Percentiles rank a stretch among this genome's conserved stretches.
Conservation (phyloP, 345 rosid species). For the Euphorbia pulcherrima region DNA sequence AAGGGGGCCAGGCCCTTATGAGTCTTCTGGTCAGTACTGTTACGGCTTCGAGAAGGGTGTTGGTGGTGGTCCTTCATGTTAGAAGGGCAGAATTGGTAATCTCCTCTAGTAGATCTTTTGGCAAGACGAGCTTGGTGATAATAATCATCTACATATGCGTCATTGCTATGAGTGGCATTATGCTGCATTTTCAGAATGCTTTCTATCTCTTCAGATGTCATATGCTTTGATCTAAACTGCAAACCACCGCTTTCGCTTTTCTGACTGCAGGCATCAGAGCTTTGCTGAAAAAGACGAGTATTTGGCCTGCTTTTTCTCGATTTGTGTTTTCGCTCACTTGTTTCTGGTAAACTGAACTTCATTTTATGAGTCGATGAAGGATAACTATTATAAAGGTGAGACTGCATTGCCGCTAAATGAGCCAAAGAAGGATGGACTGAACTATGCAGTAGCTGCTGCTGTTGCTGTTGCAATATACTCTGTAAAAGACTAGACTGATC, state of each 20-base stretch:
- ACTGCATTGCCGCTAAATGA: slow-evolving; percentile 64
- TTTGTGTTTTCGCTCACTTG: slow-evolving; percentile 64
- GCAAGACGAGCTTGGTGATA: slow-evolving; percentile 92
- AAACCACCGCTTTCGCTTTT: slow-evolving; percentile 67
- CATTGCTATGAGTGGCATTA: slow-evolving; percentile 70
- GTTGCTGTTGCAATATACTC: slow-evolving; percentile 66
- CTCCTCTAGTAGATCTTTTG: slow-evolving; percentile 47
- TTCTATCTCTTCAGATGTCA: slow-evolving; percentile 94
- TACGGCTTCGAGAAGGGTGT: slow-evolving; percentile 69
- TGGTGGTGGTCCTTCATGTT: slow-evolving; percentile 81
- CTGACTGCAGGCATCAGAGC: slow-evolving; percentile 68
- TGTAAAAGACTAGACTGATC: slow-evolving; percentile 64
- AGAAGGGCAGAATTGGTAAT: slow-evolving; percentile 66
- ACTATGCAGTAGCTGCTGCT: slow-evolving; percentile 54
- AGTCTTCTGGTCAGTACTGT: slow-evolving; percentile 55
- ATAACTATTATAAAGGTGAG: slow-evolving; percentile 56
- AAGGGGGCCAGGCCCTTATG: slow-evolving; percentile 64
- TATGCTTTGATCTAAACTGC: slow-evolving; percentile 83
- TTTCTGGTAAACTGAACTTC: slow-evolving; percentile 51
- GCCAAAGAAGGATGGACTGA: slow-evolving; percentile 59
- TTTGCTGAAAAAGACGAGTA: slow-evolving; percentile 61
- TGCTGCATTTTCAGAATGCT: slow-evolving; percentile 97
- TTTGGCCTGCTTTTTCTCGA: slow-evolving; percentile 58
- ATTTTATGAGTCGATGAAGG: slow-evolving; percentile 56
- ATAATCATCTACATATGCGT: slow-evolving; percentile 85